Percentiles rank a stretch among this genome's conserved stretches.
Evolutionary conservation across 2,329 filamentous ascomycete species (phyloP).

Genomic region (Aspergillus floridensis): DNA sequence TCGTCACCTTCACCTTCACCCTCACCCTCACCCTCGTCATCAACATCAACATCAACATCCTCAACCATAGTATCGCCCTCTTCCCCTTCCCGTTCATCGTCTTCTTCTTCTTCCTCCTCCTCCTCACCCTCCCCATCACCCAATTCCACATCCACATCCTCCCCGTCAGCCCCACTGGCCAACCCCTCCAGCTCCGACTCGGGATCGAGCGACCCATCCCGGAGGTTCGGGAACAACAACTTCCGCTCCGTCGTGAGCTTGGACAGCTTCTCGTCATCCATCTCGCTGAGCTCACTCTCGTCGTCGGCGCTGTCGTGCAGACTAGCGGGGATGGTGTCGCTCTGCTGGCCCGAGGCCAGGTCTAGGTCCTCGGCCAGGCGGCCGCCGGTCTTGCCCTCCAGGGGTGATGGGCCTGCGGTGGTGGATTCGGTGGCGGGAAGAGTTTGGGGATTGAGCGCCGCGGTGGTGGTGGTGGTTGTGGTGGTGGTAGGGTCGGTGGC

Average conservation of each 20-base stretch:
- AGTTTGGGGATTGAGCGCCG: background rate
- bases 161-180: slow-evolving; percentile 20
- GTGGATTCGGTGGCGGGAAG: background rate
- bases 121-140: slow-evolving; percentile 12
- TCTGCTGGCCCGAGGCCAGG: slow-evolving; percentile 42
- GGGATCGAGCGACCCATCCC: slow-evolving; percentile 23
- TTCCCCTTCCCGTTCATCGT: slow-evolving; percentile 13
- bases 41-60: too few relatives aligned
- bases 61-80: slow-evolving; percentile 7
- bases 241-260: slow-evolving; percentile 26
- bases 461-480: too few relatives aligned
- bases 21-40: slow-evolving; percentile 15
- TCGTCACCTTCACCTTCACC: slow-evolving; percentile 19
- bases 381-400: too few relatives aligned
- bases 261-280: slow-evolving; percentile 40
- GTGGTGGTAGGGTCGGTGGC: background rate
- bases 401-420: background rate
- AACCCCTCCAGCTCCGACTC: slow-evolving; percentile 25
- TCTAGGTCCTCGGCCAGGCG: slow-evolving; percentile 47
- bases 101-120: slow-evolving; percentile 13
- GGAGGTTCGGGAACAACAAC: slow-evolving; percentile 26
- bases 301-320: slow-evolving; percentile 66
- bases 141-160: slow-evolving; percentile 18
- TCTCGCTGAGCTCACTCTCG: slow-evolving; percentile 68
- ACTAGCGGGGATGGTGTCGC: slow-evolving; percentile 56